Evolutionary conservation across 208 protist species (phyloP).

Genomic region (Acanthamoeba castellanii): DNA sequence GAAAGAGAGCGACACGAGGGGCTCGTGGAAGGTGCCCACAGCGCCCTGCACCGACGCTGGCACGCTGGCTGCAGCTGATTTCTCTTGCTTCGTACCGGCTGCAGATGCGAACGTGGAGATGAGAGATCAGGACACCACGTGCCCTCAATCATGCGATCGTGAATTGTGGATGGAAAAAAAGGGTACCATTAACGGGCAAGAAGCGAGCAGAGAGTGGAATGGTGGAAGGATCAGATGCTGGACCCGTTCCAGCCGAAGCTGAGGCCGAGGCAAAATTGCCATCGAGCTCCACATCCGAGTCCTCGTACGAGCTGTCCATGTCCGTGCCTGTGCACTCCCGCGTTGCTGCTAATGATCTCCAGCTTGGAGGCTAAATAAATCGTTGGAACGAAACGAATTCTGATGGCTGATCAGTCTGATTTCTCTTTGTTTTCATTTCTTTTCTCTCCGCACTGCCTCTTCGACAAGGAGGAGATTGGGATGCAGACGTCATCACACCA

Average conservation of each 20-base stretch:
- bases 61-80: neutral
- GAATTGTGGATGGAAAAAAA: neutral
- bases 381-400: too few relatives aligned
- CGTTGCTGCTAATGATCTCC: too few relatives aligned
- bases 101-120: neutral
- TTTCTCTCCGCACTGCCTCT: too few relatives aligned
- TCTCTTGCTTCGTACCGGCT: neutral
- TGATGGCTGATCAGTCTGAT: too few relatives aligned
- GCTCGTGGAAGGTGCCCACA: constrained; percentile 41
- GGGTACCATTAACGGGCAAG: neutral
- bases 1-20: constrained; percentile 33
- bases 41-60: neutral
- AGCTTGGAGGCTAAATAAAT: too few relatives aligned
- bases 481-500: neutral
- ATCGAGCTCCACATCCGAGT: constrained; percentile 14
- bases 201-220: constrained; percentile 1
- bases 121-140: neutral
- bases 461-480: neutral
- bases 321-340: too few relatives aligned
- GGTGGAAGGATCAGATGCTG: neutral
- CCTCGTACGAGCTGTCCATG: constrained; percentile 57
- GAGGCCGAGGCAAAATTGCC: neutral
- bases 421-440: too few relatives aligned
- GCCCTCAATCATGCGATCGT: too few relatives aligned
- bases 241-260: neutral